Evolutionary conservation across 2,329 filamentous ascomycete species (phyloP).

Genomic region (Graphilbum ipis-grandicollis): DNA sequence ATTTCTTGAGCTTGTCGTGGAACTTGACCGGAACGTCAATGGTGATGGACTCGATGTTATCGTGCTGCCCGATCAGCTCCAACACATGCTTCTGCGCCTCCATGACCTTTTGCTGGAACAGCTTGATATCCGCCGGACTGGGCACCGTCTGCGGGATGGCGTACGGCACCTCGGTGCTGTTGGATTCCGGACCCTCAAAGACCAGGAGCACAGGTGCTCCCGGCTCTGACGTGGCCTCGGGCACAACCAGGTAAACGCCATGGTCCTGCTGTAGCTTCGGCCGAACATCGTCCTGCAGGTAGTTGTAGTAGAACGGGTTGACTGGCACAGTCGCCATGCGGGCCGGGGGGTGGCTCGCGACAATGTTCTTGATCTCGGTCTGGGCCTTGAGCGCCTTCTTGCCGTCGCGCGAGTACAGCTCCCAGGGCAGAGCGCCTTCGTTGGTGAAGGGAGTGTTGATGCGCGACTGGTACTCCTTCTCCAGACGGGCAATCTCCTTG

Average conservation of each 20-base stretch:
- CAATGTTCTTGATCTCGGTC: constrained; percentile 56
- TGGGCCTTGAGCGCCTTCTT: constrained; percentile 68
- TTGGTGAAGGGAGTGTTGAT: constrained; percentile 63
- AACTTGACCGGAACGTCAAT: constrained; percentile 45
- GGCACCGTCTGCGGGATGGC: constrained; percentile 34
- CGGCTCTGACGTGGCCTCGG: constrained; percentile 37
- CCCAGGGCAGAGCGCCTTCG: constrained; percentile 61
- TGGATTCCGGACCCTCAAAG: constrained; percentile 42
- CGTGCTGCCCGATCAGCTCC: constrained; percentile 40
- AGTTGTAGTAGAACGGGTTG: constrained; percentile 64
- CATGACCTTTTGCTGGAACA: constrained; percentile 36
- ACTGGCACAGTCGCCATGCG: constrained; percentile 50
- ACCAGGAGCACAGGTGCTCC: constrained; percentile 52
- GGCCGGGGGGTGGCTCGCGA: constrained; percentile 56
- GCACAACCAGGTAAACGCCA: constrained; percentile 58
- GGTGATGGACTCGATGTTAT: constrained; percentile 28
- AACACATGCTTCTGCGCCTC: constrained; percentile 40
- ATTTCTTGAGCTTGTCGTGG: constrained; percentile 44
- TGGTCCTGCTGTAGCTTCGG: constrained; percentile 47
- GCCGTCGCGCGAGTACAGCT: constrained; percentile 71
- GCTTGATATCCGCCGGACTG: constrained; percentile 27
- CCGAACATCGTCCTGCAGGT: constrained; percentile 47
- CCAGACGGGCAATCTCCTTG: constrained; percentile 65
- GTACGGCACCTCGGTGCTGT: constrained; percentile 27
- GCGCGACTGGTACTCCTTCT: constrained; percentile 65